phyloP scores from a whole-genome alignment of 768 basidiomycete genomes.

The Collybiopsis confluens region DNA sequence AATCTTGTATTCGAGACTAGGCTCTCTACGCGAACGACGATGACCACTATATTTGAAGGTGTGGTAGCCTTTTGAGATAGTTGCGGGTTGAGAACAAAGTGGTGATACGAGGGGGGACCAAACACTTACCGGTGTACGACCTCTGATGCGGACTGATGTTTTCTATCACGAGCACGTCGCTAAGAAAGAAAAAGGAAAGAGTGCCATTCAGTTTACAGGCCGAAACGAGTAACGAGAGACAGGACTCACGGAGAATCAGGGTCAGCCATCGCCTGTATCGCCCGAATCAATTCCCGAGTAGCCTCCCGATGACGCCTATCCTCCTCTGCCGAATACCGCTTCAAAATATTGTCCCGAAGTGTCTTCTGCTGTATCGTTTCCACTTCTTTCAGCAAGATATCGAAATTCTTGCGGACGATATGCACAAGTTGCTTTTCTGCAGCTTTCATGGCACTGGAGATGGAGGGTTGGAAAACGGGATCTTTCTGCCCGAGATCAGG shows the following conservation, averaged over 20 bases:
- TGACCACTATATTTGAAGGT: not conserved
- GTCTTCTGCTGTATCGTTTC: not conserved
- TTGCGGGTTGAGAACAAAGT: no score
- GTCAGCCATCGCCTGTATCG: not conserved
- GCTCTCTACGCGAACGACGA: constrained; percentile 10
- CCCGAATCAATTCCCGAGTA: not conserved
- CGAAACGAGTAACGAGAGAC: no score
- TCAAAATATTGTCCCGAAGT: not conserved
- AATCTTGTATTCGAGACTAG: constrained; percentile 23
- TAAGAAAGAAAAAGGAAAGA: no score
- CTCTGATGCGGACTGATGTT: no score
- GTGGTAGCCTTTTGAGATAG: not conserved
- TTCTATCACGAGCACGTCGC: no score
- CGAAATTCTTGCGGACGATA: constrained; percentile 3
- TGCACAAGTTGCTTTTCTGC: constrained; percentile 4
- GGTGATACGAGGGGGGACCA: no score
- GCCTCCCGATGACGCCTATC: not conserved
- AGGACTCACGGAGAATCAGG: not conserved
- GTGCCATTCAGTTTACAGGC: no score
- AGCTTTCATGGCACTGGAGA: constrained; percentile 5
- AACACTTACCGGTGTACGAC: no score
- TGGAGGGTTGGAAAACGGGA: constrained; percentile 11
- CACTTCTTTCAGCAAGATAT: not conserved
- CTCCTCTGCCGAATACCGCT: not conserved
- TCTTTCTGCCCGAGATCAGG: constrained; percentile 10